A percentile compares a stretch with the other conserved stretches of the same genome.
Evolutionary conservation across 208 protist genomes (phyloP).

Genomic region (Balamuthia mandrillaris): DNA sequence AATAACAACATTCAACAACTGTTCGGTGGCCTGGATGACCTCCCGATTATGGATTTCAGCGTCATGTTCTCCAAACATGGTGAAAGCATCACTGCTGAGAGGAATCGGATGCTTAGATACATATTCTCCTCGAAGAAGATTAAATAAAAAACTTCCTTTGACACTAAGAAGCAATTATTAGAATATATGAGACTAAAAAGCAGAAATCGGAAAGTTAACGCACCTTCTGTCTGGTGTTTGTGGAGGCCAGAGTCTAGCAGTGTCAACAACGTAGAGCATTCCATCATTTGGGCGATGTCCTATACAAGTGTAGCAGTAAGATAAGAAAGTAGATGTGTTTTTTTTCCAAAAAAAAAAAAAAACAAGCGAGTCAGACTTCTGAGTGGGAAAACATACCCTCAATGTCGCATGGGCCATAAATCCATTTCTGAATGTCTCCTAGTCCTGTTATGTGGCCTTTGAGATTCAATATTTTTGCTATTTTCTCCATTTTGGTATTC

Average conservation of each 20-base stretch:
- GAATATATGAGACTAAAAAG: neutral
- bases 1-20: conserved; percentile 8
- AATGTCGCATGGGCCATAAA: conserved; percentile 44
- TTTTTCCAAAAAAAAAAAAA: neutral
- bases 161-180: neutral
- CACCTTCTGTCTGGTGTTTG: conserved; percentile 15
- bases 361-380: neutral
- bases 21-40: neutral
- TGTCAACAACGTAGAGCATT: conserved; percentile 31
- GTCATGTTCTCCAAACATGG: conserved; percentile 28
- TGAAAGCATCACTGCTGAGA: conserved; percentile 27
- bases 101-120: conserved; percentile 1
- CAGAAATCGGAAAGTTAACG: neutral
- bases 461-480: conserved; percentile 52
- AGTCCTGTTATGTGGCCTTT: conserved; percentile 42
- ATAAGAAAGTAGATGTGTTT: neutral
- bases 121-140: conserved; percentile 30
- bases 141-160: conserved; percentile 35
- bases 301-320: neutral
- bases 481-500: conserved; percentile 51
- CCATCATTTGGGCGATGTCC: neutral
- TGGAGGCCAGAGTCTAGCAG: conserved; percentile 12
- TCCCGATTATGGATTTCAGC: conserved; percentile 33
- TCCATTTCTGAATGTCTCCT: neutral
- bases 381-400: neutral